A percentile compares a stretch with the other conserved stretches of the same genome.
Evolutionary conservation across 331 rosid species (phyloP).

Genomic region (Stylosanthes scabra): DNA sequence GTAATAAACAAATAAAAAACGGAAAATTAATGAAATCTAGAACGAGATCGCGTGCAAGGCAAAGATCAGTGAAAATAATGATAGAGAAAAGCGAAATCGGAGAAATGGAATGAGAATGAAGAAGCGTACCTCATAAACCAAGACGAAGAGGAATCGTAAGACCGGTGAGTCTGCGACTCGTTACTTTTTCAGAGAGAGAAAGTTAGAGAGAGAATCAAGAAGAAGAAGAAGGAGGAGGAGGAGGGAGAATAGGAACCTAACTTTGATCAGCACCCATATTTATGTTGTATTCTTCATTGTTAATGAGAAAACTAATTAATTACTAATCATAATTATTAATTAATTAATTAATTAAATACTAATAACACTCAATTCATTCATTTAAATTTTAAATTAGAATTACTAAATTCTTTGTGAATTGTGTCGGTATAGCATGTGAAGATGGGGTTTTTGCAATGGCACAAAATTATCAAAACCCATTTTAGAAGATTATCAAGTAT

Average conservation of each 20-base stretch:
- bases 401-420: too few relatives aligned
- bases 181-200: conserved; percentile 29
- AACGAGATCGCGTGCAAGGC: conserved; percentile 15
- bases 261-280: conserved; percentile 24
- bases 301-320: background rate
- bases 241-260: background rate
- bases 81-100: background rate
- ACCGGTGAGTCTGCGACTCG: conserved; percentile 59
- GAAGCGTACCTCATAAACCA: conserved; percentile 89
- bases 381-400: too few relatives aligned
- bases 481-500: too few relatives aligned
- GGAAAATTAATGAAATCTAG: background rate
- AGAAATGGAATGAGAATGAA: background rate
- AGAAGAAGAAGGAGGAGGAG: background rate
- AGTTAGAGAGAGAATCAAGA: background rate
- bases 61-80: conserved; percentile 49
- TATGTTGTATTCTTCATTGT: background rate
- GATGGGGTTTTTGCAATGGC: too few relatives aligned
- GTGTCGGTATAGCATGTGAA: too few relatives aligned
- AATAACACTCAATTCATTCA: too few relatives aligned
- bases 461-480: too few relatives aligned
- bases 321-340: background rate
- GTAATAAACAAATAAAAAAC: background rate
- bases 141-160: conserved; percentile 81
- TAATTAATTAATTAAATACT: too few relatives aligned